A percentile compares a stretch with the other conserved stretches of the same genome.
Conservation (phyloP, 129 eudicot genomes). For the Erigeron canadensis region DNA sequence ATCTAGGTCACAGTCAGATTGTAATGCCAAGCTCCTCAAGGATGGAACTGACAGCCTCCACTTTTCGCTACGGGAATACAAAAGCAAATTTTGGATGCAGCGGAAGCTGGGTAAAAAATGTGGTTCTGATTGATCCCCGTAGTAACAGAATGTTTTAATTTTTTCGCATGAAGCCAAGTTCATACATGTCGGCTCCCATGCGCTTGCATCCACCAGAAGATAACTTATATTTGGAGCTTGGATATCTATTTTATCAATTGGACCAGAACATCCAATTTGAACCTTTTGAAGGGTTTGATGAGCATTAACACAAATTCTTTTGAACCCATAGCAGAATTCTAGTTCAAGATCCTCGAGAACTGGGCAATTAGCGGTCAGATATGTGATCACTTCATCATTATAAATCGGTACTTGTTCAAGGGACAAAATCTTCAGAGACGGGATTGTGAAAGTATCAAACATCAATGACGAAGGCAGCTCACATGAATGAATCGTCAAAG, state of each 20-base stretch:
- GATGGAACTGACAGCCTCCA: neutral
- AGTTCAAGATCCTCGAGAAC: neutral
- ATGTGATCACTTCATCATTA: neutral
- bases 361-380: constrained; percentile 11
- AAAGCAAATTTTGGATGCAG: no score
- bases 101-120: no score
- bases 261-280: neutral
- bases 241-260: neutral
- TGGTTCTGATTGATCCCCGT: no score
- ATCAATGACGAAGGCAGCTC: constrained; percentile 12
- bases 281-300: neutral
- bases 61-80: no score
- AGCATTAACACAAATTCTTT: neutral
- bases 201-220: neutral
- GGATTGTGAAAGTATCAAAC: neutral
- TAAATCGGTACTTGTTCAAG: neutral
- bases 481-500: neutral
- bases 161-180: neutral
- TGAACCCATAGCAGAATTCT: neutral
- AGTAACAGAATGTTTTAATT: neutral
- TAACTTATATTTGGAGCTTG: neutral
- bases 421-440: neutral
- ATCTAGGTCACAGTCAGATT: neutral
- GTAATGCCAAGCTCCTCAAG: neutral
- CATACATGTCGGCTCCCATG: neutral